Evolutionary conservation across 2,329 filamentous ascomycete genomes (phyloP), one percentile per base, ranked within the genome.

Genomic region (Cordyceps fumosorosea): DNA sequence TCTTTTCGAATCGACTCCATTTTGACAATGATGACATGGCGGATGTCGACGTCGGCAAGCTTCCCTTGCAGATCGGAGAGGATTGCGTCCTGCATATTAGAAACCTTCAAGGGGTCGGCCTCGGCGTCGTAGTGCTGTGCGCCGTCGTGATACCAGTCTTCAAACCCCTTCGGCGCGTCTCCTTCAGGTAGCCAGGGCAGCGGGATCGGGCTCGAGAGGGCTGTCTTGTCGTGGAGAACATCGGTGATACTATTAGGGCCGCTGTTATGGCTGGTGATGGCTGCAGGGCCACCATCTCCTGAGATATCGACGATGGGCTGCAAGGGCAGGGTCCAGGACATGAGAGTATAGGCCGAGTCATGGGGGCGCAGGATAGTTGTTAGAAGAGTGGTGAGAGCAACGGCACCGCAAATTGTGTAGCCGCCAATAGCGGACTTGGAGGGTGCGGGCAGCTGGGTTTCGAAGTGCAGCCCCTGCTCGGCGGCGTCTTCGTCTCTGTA

Each of bases 1-100:
- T 80, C 78, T 3, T 75, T 75, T 20, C 78, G 72, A 0, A 77
- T 79, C 47, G 77, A 78, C 60, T 80, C 78, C 3, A 80, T 68
- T 14, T 77, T 71, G 6, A 80, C 60, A 20, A 79, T 62, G 16
- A 80, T 66, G 6, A 80, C 70, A 60, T 80, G 77, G 52, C 77
- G 76, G 59, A 80, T 75, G 10, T 73, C 72, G 11, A 78, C 68
- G 1, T 67, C 65, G 16, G 63, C 29, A 5, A 76, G 63, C 55
- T 67, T 69, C 3, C 65, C 66, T 1, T 65, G 66, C 5, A 76
- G 65, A 1, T 62, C 64, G 5, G 72, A 48, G 0, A 74, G 60
- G 0, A 77, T 44, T 0, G 69, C 67, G 14, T 75, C 66, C 4
- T 76, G 65, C 3, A 75, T 66, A 40, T 79, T 79, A 0, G 74